Conservation (phyloP, 208 protist genomes). For the Entamoeba dispar region DNA sequence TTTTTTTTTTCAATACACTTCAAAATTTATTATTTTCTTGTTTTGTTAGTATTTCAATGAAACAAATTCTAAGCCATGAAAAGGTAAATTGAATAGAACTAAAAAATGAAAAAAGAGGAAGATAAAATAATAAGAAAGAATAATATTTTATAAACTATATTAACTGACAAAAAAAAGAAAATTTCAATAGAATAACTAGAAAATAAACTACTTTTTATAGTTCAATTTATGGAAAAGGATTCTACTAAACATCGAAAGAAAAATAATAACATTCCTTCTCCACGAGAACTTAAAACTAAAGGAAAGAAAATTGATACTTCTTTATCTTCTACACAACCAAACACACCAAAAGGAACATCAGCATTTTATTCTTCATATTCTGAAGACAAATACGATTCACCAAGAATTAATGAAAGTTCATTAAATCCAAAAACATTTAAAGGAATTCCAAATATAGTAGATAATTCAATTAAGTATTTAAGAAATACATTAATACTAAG, state of each 20-base stretch:
- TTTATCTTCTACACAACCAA: background rate
- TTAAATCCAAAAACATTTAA: background rate
- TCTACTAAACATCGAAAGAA: background rate
- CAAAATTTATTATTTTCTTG: no score
- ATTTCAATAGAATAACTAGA: no score
- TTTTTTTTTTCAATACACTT: no score
- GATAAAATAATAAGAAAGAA: no score
- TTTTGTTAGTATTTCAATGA: no score
- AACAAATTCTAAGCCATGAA: no score
- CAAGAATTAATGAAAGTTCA: background rate
- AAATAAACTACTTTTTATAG: no score
- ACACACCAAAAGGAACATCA: background rate
- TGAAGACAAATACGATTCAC: background rate
- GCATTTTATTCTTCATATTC: background rate
- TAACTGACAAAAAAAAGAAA: no score
- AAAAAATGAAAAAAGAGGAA: no score
- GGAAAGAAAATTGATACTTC: no score
- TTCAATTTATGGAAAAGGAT: background rate
- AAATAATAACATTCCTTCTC: background rate
- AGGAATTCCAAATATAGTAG: background rate
- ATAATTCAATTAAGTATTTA: background rate
- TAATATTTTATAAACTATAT: no score
- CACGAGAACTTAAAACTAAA: background rate
- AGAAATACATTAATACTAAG: background rate
- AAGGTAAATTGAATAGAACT: no score